Conservation (phyloP, 805 yeast genomes). For the Lipomyces sp. region DNA sequence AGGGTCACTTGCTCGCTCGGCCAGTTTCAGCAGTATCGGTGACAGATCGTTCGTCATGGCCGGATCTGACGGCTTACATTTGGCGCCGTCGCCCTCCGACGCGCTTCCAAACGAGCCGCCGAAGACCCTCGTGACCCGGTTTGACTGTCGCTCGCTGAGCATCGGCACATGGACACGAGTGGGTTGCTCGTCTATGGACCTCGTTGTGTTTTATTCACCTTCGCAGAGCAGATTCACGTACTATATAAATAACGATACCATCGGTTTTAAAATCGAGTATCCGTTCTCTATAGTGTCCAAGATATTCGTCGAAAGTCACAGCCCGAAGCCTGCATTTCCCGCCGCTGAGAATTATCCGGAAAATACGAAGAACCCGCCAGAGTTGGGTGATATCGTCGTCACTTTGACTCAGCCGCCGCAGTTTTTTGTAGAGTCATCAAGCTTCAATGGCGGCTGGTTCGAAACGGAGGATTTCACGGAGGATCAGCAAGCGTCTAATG, state of each 20-base stretch:
- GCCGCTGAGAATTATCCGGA: background rate
- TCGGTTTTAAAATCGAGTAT: conserved; percentile 27
- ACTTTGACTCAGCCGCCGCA: conserved; percentile 14
- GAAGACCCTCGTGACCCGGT: conserved; percentile 8
- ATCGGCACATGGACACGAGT: conserved; percentile 29
- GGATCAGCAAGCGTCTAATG: conserved; percentile 21
- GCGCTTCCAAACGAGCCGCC: background rate
- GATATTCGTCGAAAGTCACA: conserved; percentile 16
- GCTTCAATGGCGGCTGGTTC: conserved; percentile 21
- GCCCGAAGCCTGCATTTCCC: too few relatives aligned
- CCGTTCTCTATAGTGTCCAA: conserved; percentile 18
- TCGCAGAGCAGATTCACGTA: conserved; percentile 17
- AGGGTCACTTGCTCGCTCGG: conserved; percentile 20
- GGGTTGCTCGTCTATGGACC: conserved; percentile 20
- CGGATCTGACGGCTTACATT: conserved; percentile 8
- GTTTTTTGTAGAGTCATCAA: conserved; percentile 22
- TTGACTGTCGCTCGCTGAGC: conserved; percentile 19
- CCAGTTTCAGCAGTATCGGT: conserved; percentile 14
- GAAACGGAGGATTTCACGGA: conserved; percentile 29
- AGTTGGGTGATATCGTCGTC: conserved; percentile 23
- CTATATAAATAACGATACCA: conserved; percentile 24
- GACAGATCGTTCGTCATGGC: conserved; percentile 11
- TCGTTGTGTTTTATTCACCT: conserved; percentile 22
- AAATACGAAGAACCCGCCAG: background rate
- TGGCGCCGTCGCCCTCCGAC: conserved; percentile 3